phyloP scores from a whole-genome alignment of 257 asterid genomes.

The Ilex aquifolium region DNA sequence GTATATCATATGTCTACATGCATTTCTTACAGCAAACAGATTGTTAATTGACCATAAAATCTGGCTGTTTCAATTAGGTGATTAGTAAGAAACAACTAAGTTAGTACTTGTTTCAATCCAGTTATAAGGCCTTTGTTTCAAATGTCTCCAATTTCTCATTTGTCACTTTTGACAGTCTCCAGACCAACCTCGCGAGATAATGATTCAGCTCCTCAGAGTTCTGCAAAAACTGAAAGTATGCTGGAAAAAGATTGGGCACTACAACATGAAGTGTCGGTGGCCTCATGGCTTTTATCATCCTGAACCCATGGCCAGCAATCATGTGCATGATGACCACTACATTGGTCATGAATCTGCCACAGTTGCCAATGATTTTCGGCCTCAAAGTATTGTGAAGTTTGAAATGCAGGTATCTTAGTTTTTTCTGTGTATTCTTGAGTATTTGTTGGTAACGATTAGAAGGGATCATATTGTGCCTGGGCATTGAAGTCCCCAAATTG shows the following conservation, averaged over 20 bases:
- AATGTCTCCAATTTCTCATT: conserved; percentile 6
- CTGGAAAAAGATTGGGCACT: conserved; percentile 92
- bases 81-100: not conserved
- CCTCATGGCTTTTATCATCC: conserved; percentile 24
- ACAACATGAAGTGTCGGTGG: conserved; percentile 82
- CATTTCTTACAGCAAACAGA: not conserved
- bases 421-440: not conserved
- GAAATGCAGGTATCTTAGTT: conserved; percentile 73
- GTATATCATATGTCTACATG: not conserved
- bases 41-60: not conserved
- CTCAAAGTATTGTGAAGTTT: conserved; percentile 63
- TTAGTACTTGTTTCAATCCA: not conserved
- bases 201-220: conserved; percentile 79
- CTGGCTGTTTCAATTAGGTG: not conserved
- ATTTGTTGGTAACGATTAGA: conserved; percentile 1
- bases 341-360: conserved; percentile 29
- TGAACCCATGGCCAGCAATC: conserved; percentile 25
- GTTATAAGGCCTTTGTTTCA: not conserved
- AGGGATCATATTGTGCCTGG: not conserved
- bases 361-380: conserved; percentile 24
- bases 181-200: conserved; percentile 78
- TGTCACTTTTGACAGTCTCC: conserved; percentile 50
- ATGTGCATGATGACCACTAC: conserved; percentile 35
- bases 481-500: not conserved
- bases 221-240: conserved; percentile 70